A percentile compares a stretch with the other conserved stretches of the same genome.
Evolutionary conservation across 495 filamentous ascomycete species (phyloP).

Genomic region (Aspergillus steynii): DNA sequence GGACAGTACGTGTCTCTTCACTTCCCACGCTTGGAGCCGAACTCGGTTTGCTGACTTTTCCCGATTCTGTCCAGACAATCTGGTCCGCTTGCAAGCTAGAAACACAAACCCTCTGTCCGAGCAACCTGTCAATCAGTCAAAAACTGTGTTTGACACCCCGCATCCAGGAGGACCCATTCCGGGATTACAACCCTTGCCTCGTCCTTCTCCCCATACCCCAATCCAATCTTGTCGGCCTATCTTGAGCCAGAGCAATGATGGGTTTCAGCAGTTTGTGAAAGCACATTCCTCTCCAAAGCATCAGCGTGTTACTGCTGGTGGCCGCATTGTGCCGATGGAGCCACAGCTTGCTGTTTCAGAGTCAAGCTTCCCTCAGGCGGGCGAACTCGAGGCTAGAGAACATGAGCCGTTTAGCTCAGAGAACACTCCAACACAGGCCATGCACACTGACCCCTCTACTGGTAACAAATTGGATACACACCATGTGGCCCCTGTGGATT

Average conservation of each 20-base stretch:
- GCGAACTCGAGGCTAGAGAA: background rate
- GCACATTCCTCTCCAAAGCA: conserved; percentile 60
- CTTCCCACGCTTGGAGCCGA: background rate
- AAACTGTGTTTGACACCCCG: conserved; percentile 5
- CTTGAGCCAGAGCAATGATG: conserved; percentile 32
- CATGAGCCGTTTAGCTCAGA: background rate
- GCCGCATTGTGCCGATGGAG: conserved; percentile 59
- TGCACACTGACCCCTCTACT: background rate
- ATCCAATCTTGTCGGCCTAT: conserved; percentile 24
- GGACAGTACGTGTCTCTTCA: conserved; percentile 21
- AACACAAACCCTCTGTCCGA: conserved; percentile 22
- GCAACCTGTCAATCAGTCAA: conserved; percentile 21
- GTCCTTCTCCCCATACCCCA: conserved; percentile 23
- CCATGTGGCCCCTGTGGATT: background rate
- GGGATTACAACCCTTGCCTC: conserved; percentile 11
- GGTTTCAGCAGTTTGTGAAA: conserved; percentile 55
- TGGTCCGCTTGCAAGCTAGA: conserved; percentile 23
- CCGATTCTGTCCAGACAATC: conserved; percentile 21
- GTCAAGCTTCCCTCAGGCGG: conserved; percentile 24
- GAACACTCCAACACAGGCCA: background rate
- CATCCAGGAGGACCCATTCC: background rate
- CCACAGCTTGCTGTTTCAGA: conserved; percentile 31
- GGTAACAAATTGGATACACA: background rate
- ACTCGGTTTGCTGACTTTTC: conserved; percentile 6
- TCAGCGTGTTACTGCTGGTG: conserved; percentile 64